Evolutionary conservation across 208 protist genomes (phyloP).

Genomic region (Giardia duodenalis): DNA sequence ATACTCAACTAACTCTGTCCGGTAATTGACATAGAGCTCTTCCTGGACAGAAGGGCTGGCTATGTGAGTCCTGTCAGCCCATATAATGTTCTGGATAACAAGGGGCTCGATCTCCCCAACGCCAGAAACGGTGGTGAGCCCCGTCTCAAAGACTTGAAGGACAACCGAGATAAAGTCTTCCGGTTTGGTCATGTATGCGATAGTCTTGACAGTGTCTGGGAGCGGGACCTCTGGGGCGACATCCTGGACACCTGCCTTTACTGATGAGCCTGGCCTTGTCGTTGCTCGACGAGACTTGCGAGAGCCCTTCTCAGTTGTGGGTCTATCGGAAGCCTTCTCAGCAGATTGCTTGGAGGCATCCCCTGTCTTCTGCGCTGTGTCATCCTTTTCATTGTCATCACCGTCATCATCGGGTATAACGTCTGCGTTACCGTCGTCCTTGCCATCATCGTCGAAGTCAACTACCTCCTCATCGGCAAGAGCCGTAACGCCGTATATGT

Average conservation of each 20-base stretch:
- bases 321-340: neutral
- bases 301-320: neutral
- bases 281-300: neutral
- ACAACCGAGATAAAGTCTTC: neutral
- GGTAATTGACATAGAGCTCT: neutral
- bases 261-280: neutral
- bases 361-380: neutral
- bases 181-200: slow-evolving; percentile 10
- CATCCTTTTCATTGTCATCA: neutral
- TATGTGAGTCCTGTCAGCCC: neutral
- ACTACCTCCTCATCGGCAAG: neutral
- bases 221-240: neutral
- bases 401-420: neutral
- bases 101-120: neutral
- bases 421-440: no score
- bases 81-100: neutral
- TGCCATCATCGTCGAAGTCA: slow-evolving; percentile 1
- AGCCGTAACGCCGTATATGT: neutral
- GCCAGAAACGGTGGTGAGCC: neutral
- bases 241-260: neutral
- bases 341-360: neutral
- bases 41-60: neutral
- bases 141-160: neutral
- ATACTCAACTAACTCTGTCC: slow-evolving; percentile 2
- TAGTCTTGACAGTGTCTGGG: neutral